These are phyloP conservation scores for Fagopyrum tataricum DNA, from an alignment of 148 eudicot species.

Conservation along the genomic window DNA sequence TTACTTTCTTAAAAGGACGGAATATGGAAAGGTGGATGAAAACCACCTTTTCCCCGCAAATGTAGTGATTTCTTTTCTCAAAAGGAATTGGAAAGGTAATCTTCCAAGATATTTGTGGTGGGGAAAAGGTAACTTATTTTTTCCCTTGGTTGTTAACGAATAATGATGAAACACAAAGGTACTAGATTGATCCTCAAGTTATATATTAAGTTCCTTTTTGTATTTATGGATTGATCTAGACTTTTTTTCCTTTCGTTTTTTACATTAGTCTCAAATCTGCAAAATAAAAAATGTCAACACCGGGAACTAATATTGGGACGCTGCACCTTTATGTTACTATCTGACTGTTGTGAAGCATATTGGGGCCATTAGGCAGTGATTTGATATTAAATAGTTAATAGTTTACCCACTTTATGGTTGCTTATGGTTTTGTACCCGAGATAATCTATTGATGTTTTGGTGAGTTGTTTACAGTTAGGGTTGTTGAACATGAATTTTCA, in stretches of 20 bases:
- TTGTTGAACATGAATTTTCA: neutral
- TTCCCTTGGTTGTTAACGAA: neutral
- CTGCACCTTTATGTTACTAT: neutral
- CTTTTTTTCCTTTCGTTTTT: neutral
- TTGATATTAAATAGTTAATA: neutral
- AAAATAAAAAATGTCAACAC: neutral
- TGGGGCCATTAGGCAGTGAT: neutral
- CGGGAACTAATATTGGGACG: neutral
- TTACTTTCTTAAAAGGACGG: neutral
- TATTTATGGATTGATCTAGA: neutral
- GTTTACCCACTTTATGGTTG: neutral
- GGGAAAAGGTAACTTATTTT: conserved; percentile 1
- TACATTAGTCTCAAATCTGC: neutral
- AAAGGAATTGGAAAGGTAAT: neutral
- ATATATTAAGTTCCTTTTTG: neutral
- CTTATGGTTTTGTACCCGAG: neutral
- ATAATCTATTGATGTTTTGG: neutral
- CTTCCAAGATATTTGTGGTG: conserved; percentile 1
- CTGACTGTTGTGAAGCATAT: neutral
- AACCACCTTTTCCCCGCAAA: conserved; percentile 1
- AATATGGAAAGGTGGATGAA: conserved; percentile 3
- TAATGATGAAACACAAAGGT: neutral
- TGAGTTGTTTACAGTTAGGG: neutral
- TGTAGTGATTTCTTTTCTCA: neutral
- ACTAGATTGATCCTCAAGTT: neutral